Evolutionary conservation across 192 early-diverging fungal species (phyloP), one percentile per base, ranked within the genome.

Genomic region (Backusella tarrabulga): DNA sequence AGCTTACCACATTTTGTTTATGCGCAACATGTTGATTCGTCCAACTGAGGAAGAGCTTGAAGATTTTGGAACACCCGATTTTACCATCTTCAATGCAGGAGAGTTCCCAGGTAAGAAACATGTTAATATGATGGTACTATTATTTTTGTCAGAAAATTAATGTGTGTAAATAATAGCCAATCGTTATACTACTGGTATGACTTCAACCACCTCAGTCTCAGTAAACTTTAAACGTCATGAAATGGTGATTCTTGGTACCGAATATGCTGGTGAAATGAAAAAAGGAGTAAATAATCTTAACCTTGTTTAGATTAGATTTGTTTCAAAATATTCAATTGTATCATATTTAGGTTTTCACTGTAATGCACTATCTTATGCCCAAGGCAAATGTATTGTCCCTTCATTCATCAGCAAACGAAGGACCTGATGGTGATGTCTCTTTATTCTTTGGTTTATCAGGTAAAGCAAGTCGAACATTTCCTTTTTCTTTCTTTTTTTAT

Each of bases 251-350:
- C 89, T 99, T 54, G 97, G 97, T 40, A 95, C 96, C 70, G 94
- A 98, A 84, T 99, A 99, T 80, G 97, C 97, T 70, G 97, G 97
- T 71, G 97, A 99, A 87, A 99, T 99, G 97, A 99, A 99, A 87
- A 99, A 99, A 91, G 97, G 97, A 78, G 86, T 92, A 79, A 78
- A 79, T 88, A 73, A 78, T 78, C 79, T 36, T 35, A 68, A 63
- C 56, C 71, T 68, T 50, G 14, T 54, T 41, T n/a, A n/a, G 56
- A 60, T 40, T 63, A 38, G 14, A 1, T 40, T n/a, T 6, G 21
- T 38, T 67, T 35, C 29, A 29, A 72, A n/a, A 42, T 34, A 32
- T 75, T 32, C 36, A 29, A 34, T 66, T 68, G 71, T 69, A 38
- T 34, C 34, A 40, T 35, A 6, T 72, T 42, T 44, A 81, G 77